Percentiles rank a stretch among this genome's conserved stretches.
Conservation (phyloP, 2,329 filamentous ascomycete species). For the Ophiocordyceps polyrhachis-furcata region DNA sequence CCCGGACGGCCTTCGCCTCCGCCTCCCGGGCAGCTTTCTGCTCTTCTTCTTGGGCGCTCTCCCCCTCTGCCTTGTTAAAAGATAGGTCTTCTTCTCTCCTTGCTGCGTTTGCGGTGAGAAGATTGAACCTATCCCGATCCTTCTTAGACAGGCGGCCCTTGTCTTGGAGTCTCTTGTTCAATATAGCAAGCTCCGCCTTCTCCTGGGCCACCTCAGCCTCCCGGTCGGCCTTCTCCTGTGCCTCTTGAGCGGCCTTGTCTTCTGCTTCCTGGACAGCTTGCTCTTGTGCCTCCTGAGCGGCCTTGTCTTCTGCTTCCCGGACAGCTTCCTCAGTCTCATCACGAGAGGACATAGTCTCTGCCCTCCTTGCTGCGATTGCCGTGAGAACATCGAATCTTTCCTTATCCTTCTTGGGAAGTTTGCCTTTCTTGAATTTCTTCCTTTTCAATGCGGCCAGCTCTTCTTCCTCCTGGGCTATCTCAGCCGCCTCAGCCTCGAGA, state of each 20-base stretch:
- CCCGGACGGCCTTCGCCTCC: constrained; percentile 14
- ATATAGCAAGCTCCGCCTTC: constrained; percentile 4
- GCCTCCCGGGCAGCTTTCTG: neutral
- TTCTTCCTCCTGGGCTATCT: constrained; percentile 13
- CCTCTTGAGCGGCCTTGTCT: neutral
- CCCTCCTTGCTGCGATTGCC: constrained; percentile 15
- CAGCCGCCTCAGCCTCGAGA: constrained; percentile 6
- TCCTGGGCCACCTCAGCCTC: neutral
- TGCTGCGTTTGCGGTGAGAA: neutral
- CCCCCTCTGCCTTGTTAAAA: constrained; percentile 7
- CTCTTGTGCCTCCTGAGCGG: constrained; percentile 16
- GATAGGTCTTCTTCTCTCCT: neutral
- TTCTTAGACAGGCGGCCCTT: neutral
- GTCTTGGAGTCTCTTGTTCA: neutral
- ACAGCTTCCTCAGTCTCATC: constrained; percentile 11
- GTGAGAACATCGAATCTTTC: constrained; percentile 22
- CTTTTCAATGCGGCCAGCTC: constrained; percentile 22
- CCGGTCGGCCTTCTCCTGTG: constrained; percentile 1
- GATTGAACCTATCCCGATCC: neutral
- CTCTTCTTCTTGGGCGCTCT: constrained; percentile 15
- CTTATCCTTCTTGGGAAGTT: constrained; percentile 24
- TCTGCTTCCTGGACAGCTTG: constrained; percentile 13
- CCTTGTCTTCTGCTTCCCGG: constrained; percentile 18
- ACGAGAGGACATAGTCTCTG: constrained; percentile 5
- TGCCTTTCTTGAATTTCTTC: constrained; percentile 31